phyloP scores from a whole-genome alignment of 2,329 filamentous ascomycete genomes.

The Rutstroemia sp. region DNA sequence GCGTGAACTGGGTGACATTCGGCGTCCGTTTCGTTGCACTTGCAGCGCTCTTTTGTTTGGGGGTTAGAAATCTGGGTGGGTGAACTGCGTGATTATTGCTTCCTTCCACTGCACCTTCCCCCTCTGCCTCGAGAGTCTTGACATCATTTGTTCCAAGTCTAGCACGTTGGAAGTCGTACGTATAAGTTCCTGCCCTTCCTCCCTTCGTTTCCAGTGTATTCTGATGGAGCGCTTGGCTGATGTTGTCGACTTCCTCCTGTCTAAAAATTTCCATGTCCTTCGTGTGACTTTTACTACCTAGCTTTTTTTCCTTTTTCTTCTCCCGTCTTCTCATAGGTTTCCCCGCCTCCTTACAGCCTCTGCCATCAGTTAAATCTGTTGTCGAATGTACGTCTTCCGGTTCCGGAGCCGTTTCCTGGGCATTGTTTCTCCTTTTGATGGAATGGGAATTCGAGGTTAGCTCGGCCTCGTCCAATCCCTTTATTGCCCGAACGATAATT shows the following conservation, averaged over 20 bases:
- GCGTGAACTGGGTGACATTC: conserved; percentile 13
- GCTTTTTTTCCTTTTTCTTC: conserved; percentile 24
- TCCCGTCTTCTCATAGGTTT: conserved; percentile 17
- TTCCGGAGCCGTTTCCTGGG: not conserved
- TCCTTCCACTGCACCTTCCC: not conserved
- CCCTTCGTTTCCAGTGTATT: too few species aligned
- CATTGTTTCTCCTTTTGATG: not conserved
- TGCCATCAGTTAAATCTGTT: conserved; percentile 19
- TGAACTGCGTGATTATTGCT: conserved; percentile 1
- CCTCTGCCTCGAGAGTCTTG: not conserved
- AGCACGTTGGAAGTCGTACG: conserved; percentile 12
- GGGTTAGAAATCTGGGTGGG: not conserved
- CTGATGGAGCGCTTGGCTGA: conserved; percentile 20
- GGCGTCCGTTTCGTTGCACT: conserved; percentile 16
- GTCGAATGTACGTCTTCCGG: conserved; percentile 4
- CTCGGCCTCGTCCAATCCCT: conserved; percentile 15
- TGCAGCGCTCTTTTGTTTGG: conserved; percentile 21
- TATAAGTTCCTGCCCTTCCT: conserved; percentile 13
- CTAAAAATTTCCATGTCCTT: conserved; percentile 19
- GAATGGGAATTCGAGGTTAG: not conserved
- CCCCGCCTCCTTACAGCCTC: conserved; percentile 4
- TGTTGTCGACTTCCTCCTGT: conserved; percentile 21
- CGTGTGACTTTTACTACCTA: conserved; percentile 1
- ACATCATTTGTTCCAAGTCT: not conserved
- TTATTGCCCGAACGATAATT: conserved; percentile 21